Evolutionary conservation across 345 rosid genomes (phyloP).

Genomic region (Mercurialis annua): DNA sequence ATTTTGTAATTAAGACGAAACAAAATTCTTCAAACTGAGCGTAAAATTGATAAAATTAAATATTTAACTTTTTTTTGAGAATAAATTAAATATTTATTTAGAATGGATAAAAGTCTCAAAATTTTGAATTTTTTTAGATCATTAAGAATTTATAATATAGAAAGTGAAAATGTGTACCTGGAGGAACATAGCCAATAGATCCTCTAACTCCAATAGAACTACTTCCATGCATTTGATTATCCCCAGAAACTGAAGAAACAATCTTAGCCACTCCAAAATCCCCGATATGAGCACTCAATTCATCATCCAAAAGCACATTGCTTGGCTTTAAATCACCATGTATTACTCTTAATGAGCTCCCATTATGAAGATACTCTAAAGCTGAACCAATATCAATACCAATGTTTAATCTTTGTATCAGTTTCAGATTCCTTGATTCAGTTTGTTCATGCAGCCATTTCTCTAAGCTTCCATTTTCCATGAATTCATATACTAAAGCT

Average conservation of each 20-base stretch:
- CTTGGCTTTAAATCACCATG: slow-evolving; percentile 26
- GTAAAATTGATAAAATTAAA: no score
- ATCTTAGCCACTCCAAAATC: slow-evolving; percentile 23
- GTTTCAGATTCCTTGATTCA: not conserved
- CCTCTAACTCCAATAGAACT: not conserved
- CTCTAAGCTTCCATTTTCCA: slow-evolving; percentile 10
- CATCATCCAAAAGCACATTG: slow-evolving; percentile 17
- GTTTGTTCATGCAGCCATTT: slow-evolving; percentile 1
- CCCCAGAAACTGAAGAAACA: not conserved
- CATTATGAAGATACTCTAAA: not conserved
- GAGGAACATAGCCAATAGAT: slow-evolving; percentile 11
- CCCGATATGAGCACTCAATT: slow-evolving; percentile 19
- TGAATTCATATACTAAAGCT: slow-evolving; percentile 5
- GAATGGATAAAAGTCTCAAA: no score
- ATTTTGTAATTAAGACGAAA: no score
- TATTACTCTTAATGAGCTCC: not conserved
- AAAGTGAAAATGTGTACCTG: no score
- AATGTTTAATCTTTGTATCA: not conserved
- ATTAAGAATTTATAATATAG: no score
- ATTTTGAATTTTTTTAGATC: no score
- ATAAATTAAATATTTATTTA: no score
- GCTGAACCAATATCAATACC: slow-evolving; percentile 9
- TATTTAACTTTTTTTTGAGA: no score
- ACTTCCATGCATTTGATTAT: not conserved
- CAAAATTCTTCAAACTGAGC: no score